A percentile compares a stretch with the other conserved stretches of the same genome.
phyloP scores from a whole-genome alignment of 2,329 filamentous ascomycete species.

The Hymenoscyphus linearis region DNA sequence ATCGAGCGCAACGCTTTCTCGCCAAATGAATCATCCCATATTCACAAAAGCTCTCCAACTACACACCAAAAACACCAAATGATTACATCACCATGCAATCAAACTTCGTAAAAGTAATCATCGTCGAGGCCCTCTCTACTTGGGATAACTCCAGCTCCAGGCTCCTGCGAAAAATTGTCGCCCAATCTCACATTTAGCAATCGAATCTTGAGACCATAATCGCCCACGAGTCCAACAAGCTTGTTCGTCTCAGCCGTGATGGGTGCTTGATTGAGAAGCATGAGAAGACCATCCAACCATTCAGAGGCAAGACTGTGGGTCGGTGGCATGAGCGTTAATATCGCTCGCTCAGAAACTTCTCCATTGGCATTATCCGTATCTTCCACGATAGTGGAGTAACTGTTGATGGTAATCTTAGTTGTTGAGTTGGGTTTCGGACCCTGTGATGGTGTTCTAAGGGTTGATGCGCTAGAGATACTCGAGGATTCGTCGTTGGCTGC shows the following conservation, averaged over 20 bases:
- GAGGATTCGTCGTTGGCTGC: slow-evolving; percentile 43
- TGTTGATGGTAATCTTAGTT: slow-evolving; percentile 90
- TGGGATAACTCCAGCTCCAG: slow-evolving; percentile 65
- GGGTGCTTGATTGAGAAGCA: slow-evolving; percentile 90
- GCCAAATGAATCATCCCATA: neutral
- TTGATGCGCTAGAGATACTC: slow-evolving; percentile 39
- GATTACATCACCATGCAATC: neutral
- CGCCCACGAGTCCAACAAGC: slow-evolving; percentile 75
- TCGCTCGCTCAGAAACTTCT: slow-evolving; percentile 57
- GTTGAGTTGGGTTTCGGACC: slow-evolving; percentile 36
- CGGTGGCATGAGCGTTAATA: slow-evolving; percentile 77
- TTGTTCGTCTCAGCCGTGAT: slow-evolving; percentile 97
- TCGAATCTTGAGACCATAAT: slow-evolving; percentile 89
- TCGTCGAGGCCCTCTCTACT: slow-evolving; percentile 82
- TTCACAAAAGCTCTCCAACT: neutral
- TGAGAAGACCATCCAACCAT: slow-evolving; percentile 92
- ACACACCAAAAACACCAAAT: neutral
- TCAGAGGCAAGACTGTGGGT: slow-evolving; percentile 83
- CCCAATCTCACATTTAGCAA: slow-evolving; percentile 88
- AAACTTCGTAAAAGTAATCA: slow-evolving; percentile 75
- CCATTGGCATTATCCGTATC: slow-evolving; percentile 29
- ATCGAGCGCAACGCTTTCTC: neutral
- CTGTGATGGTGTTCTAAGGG: slow-evolving; percentile 32
- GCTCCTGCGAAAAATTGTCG: slow-evolving; percentile 60
- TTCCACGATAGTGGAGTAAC: slow-evolving; percentile 43